Evolutionary conservation across 345 rosid genomes (phyloP), one percentile per base, ranked within the genome.

Genomic region (Laguncularia racemosa): DNA sequence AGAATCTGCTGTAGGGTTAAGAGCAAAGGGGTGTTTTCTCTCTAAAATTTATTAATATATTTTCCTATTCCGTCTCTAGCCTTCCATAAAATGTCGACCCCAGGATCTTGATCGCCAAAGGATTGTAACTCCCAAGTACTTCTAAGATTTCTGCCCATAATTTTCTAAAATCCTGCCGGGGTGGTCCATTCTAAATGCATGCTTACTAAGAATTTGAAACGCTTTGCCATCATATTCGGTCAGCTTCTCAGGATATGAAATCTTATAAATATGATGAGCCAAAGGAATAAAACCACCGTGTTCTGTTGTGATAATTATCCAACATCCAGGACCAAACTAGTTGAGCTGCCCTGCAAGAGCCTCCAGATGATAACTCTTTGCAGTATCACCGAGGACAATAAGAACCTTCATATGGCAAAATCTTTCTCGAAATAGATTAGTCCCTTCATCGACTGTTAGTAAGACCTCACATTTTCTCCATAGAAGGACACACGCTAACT

Each of bases 51-150:
- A 11, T 14, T 28, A 59, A 45, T 2, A n/a, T 55, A 1, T 23
- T 54, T 40, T 28, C 2, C 73, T 73, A 72, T 14, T 28, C 16
- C 1, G 9, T 15, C 6, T 17, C 0, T 1, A 21, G 0, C 45
- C 45, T 57, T 8, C 43, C 51, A 2, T 33, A 20, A 2, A 73
- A 44, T 6, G 3, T 52, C 0, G 63, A 59, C 2, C 69, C 73
- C 10, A 60, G 12, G 9, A 56, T 60, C 21, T 56, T 8, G 3
- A 73, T 46, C 4, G 67, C 63, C 10, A 67, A 60, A 12, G 77
- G 70, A 60, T 58, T 50, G 13, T 57, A 52, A n/a, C n/a, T 15
- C 64, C 18, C 19, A 4, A 8, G 6, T 33, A 8, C 40, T 4
- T 3, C 40, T 8, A 6, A 33, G 6, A 33, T 33, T 33, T 33